Base-by-base conservation (phyloP, 2,329 filamentous ascomycete genomes). In the Aspergillus phoenicis region DNA sequence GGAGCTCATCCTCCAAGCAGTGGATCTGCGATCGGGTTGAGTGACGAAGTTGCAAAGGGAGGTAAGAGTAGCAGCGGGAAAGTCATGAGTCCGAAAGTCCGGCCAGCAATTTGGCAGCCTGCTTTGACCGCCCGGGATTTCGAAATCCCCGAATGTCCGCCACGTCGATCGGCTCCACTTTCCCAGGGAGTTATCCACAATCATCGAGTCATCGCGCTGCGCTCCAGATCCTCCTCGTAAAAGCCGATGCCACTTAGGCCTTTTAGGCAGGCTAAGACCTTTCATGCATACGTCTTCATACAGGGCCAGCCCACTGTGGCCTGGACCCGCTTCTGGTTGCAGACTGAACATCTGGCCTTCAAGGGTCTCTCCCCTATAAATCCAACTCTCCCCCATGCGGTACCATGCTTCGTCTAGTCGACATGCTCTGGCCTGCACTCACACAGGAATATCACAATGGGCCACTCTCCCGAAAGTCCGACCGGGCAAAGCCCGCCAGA, bases 1-100 rank as follows among this genome's bases (percentile, higher is more conserved):
- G 20, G 41, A 24, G 20, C 36, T 30, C n/a, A 48, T 47, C 33
- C 33, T 36, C 26, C 33, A 15, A 13, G 33, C 33, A 13, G 33
- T 36, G 33, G 33, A 36, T 36, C 33, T 11, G 33, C 33, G 33
- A 36, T 36, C 11, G 7, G 41, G 56, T 26, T 28, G 52, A 28
- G 8, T 8, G 38, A 15, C 33, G 41, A 45, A 5, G 54, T 43
- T 49, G 10, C 6, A 30, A 30, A 30, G 26, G 20, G 30, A 33
- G 10, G 2, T n/a, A 17, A 30, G 22, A 5, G 5, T 36, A 11
- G 33, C 33, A 36, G 33, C 33, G 33, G 41, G 41, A 38, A 15
- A 24, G 8, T 39, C 22, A 20, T 48, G 54, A 55, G 30, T 39
- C 58, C 58, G 58, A 59, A 59, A 43, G 51, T 17, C 58, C 58